Base-by-base conservation (phyloP, 2,329 filamentous ascomycete genomes). In the Chaetothyriales sp. region DNA sequence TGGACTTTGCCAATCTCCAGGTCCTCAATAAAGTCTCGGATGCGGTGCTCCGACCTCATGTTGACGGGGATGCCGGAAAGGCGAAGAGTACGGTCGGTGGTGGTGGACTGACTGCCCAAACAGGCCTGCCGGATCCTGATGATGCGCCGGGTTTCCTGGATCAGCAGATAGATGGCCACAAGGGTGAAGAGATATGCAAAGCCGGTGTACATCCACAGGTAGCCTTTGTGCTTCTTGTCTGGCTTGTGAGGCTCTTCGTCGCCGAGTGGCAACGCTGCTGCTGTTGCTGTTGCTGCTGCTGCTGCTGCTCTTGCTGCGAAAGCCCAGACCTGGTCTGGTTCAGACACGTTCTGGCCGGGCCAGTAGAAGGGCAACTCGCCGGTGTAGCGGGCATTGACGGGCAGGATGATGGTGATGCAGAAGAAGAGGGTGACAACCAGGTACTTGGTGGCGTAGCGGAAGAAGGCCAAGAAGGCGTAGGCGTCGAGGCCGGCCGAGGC, bases 391-490 rank as follows among this genome's bases (percentile, higher is more conserved):
- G 78, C 76, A 64, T 97, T 94, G 53, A 98, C 85, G 0, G 92
- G 94, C 56, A 84, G 83, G 58, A 98, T 83, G 3, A 98, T 78
- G 15, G 78, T 74, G 37, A 85, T 73, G 25, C 89, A 84, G 63
- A 97, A 88, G 67, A 95, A 80, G 52, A 92, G 78, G 61, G 94
- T 85, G 49, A 85, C 72, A 15, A 78, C 72, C 48, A 97, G 82
- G 60, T 95, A 85, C 56, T 85, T 86, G 58, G 89, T 86, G 10
- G 90, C 84, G 81, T 97, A 92, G 66, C 89, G 94, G 75, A 95
- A 97, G 69, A 98, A 98, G 15, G 84, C 80, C 13, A 98, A 75
- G 65, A 98, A 95, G 58, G 95, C 92, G 70, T 87, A 98, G 48
- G 92, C 92, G 71, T 98, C 92, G 48, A 98, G 77, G 0, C 92